phyloP scores from a whole-genome alignment of 2,329 filamentous ascomycete genomes.

The Ploettnerulaceae sp. region DNA sequence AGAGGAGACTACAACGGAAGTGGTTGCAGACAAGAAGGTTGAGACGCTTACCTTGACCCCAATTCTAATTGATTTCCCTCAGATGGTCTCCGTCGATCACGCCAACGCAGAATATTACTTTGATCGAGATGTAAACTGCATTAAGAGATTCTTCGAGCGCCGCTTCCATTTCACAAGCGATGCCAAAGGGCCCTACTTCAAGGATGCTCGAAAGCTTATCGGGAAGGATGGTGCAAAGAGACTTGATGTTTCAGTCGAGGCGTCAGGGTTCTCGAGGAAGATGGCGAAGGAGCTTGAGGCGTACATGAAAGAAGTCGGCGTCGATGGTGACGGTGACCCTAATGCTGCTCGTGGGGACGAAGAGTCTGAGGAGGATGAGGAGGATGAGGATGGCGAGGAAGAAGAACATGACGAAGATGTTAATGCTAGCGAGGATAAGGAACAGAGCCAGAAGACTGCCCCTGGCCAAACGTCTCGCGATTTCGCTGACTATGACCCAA shows the following conservation, averaged over 20 bases:
- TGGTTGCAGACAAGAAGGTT: conserved; percentile 38
- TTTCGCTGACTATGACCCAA: background rate
- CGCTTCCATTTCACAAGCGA: conserved; percentile 84
- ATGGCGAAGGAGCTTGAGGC: conserved; percentile 91
- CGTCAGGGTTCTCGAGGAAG: conserved; percentile 93
- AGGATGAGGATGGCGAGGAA: conserved; percentile 33
- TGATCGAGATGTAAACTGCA: conserved; percentile 88
- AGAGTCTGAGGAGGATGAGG: conserved; percentile 37
- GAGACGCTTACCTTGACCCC: conserved; percentile 59
- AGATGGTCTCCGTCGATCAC: conserved; percentile 96
- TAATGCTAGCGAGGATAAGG: conserved; percentile 27
- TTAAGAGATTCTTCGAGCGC: conserved; percentile 89
- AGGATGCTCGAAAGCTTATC: conserved; percentile 72
- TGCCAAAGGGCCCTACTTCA: conserved; percentile 78
- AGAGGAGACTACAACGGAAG: conserved; percentile 49
- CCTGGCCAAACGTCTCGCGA: background rate
- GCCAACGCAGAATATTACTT: conserved; percentile 95
- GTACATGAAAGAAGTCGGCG: conserved; percentile 73
- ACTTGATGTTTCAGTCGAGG: conserved; percentile 83
- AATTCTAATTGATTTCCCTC: conserved; percentile 93
- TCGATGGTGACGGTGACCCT: conserved; percentile 41
- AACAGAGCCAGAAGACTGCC: background rate
- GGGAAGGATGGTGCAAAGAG: conserved; percentile 61
- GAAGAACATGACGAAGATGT: conserved; percentile 34
- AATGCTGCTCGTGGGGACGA: conserved; percentile 32